Conservation (phyloP, 73 alveolate genomes). For the Uronychia binucleata region DNA sequence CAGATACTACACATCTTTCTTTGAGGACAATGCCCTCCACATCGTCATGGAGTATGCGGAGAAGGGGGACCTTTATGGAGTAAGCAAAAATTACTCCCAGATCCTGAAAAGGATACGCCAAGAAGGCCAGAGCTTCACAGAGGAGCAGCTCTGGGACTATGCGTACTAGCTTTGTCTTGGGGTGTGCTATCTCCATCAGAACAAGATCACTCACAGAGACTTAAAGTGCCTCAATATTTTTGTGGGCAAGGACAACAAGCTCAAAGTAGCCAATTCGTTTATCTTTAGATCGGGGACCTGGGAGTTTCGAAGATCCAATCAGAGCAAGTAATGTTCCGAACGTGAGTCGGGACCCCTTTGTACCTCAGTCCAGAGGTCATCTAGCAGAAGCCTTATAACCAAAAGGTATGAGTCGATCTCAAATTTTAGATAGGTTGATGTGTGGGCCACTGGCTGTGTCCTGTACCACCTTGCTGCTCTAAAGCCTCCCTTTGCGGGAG, state of each 20-base stretch:
- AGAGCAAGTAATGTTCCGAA: slow-evolving; percentile 71
- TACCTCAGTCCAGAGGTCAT: slow-evolving; percentile 95
- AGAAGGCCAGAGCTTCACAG: slow-evolving; percentile 71
- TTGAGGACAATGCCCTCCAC: slow-evolving; percentile 90
- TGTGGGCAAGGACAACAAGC: slow-evolving; percentile 67
- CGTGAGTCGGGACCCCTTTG: slow-evolving; percentile 98
- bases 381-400: slow-evolving; percentile 92
- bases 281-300: slow-evolving; percentile 86
- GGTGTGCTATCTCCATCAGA: slow-evolving; percentile 85
- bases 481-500: slow-evolving; percentile 96
- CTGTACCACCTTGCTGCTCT: slow-evolving; percentile 86
- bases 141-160: slow-evolving; percentile 89
- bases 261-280: slow-evolving; percentile 11
- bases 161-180: slow-evolving; percentile 87
- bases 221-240: slow-evolving; percentile 93
- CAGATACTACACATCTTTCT: slow-evolving; percentile 84
- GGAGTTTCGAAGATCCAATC: slow-evolving; percentile 93
- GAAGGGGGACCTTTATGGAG: slow-evolving; percentile 92
- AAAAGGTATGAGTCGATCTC: slow-evolving; percentile 5
- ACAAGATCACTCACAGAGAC: slow-evolving; percentile 94
- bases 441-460: slow-evolving; percentile 97
- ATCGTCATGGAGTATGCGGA: slow-evolving; percentile 97
- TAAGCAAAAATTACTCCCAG: slow-evolving; percentile 30
- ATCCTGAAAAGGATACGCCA: slow-evolving; percentile 47
- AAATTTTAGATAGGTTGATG: slow-evolving; percentile 68